Percentiles rank a stretch among this genome's conserved stretches.
Evolutionary conservation across 2,329 filamentous ascomycete species (phyloP).

Genomic region (Parastagonospora nodorum): DNA sequence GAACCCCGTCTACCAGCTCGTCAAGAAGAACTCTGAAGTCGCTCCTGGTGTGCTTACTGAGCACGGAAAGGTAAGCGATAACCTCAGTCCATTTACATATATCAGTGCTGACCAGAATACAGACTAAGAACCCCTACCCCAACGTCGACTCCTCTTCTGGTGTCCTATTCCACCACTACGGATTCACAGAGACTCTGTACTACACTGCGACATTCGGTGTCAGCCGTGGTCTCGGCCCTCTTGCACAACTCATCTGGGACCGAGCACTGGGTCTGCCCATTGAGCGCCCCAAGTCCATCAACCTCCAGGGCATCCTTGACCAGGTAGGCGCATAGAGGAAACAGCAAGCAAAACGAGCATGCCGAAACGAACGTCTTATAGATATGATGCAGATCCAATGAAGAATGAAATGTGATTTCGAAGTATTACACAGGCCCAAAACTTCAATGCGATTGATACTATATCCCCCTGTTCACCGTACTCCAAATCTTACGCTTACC

Average conservation of each 20-base stretch:
- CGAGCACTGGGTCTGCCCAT: conserved; percentile 91
- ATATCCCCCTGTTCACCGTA: no score
- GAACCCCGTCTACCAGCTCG: conserved; percentile 91
- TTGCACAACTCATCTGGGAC: conserved; percentile 97
- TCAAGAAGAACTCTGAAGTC: conserved; percentile 90
- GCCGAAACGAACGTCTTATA: no score
- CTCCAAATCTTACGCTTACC: no score
- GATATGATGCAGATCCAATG: neutral
- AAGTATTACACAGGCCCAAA: no score
- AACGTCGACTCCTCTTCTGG: conserved; percentile 95
- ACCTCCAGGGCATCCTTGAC: conserved; percentile 83
- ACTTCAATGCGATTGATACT: no score
- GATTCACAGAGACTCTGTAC: conserved; percentile 95
- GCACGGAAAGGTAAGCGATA: conserved; percentile 75
- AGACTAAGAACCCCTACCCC: conserved; percentile 95
- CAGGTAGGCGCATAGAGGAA: conserved; percentile 37
- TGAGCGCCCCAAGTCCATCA: conserved; percentile 97
- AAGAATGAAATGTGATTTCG: no score
- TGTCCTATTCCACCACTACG: conserved; percentile 97
- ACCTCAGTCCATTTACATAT: neutral
- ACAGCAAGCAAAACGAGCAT: neutral
- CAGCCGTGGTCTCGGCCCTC: conserved; percentile 77
- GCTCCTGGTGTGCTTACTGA: conserved; percentile 88
- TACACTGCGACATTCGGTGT: conserved; percentile 77
- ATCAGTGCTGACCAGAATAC: conserved; percentile 4